phyloP scores from a whole-genome alignment of 192 early-diverging fungal genomes.

The Podila epicladia region DNA sequence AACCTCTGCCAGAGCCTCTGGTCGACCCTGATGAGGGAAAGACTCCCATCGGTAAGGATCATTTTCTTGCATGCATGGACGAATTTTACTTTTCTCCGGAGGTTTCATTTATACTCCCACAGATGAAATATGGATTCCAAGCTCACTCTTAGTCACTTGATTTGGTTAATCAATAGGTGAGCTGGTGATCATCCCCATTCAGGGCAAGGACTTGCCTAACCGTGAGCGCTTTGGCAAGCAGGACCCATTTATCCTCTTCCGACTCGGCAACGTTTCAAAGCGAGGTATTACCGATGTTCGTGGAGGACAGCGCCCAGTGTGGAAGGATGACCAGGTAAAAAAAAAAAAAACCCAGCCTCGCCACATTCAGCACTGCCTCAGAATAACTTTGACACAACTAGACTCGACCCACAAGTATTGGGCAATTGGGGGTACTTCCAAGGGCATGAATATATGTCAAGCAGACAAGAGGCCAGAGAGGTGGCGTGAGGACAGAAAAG shows the following conservation, averaged over 20 bases:
- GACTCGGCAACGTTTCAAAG: constrained; percentile 58
- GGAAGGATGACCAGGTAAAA: constrained; percentile 66
- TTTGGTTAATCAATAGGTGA: constrained; percentile 15
- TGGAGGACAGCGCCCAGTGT: constrained; percentile 63
- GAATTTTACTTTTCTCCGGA: no score
- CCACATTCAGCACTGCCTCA: neutral
- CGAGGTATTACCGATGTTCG: constrained; percentile 60
- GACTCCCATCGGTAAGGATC: constrained; percentile 41
- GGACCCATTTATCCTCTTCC: constrained; percentile 65
- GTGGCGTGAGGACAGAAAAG: constrained; percentile 4
- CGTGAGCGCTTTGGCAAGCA: constrained; percentile 60
- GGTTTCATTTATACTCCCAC: no score
- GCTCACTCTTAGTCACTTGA: neutral
- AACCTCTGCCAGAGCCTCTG: constrained; percentile 45
- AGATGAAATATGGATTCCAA: no score
- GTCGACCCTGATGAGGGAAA: constrained; percentile 51
- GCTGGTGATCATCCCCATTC: constrained; percentile 48
- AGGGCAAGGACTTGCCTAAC: constrained; percentile 44
- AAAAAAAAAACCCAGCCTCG: neutral
- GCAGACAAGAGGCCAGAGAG: neutral
- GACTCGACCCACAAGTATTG: neutral
- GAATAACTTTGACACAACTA: neutral
- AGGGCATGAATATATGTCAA: constrained; percentile 4
- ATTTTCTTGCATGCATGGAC: neutral
- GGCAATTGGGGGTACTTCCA: neutral